A percentile compares a stretch with the other conserved stretches of the same genome.
These are phyloP conservation scores for Raddia guianensis DNA, from an alignment of 176 grass and related monocot genomes.

Conservation along the genomic window DNA sequence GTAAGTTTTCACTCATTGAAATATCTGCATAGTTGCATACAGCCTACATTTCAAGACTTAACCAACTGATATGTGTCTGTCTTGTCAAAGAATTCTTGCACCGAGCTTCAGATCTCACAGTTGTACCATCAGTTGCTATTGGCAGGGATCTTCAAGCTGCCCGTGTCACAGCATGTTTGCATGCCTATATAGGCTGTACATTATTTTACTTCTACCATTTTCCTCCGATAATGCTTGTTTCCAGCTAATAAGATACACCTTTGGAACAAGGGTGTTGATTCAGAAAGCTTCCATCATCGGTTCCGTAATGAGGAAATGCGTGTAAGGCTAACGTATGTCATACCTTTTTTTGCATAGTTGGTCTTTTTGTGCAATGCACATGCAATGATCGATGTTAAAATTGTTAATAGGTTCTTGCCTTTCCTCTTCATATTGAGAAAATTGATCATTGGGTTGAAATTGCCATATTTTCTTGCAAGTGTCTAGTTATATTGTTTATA, in stretches of 20 bases:
- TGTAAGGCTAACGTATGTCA: conserved; percentile 70
- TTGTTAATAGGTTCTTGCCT: not conserved
- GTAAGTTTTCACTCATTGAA: conserved; percentile 35
- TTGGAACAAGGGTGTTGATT: conserved; percentile 97
- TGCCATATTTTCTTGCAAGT: conserved; percentile 15
- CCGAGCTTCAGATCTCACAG: conserved; percentile 65
- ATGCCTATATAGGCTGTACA: not conserved
- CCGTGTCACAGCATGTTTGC: conserved; percentile 66
- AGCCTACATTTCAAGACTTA: conserved; percentile 2
- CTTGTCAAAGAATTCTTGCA: conserved; percentile 69
- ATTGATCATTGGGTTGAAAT: not conserved
- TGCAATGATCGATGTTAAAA: too few relatives aligned
- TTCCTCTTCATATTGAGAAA: not conserved
- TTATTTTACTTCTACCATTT: conserved; percentile 25
- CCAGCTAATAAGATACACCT: conserved; percentile 91
- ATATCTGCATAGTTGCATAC: not conserved
- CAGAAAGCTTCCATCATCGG: conserved; percentile 90
- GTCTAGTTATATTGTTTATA: conserved; percentile 11
- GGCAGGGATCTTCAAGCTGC: conserved; percentile 75
- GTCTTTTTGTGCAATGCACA: conserved; percentile 18
- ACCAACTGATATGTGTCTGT: conserved; percentile 15
- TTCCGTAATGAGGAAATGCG: conserved; percentile 82
- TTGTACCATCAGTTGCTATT: conserved; percentile 77
- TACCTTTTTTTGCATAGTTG: not conserved
- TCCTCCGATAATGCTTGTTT: conserved; percentile 38